Percentiles rank a stretch among this genome's conserved stretches.
Evolutionary conservation across 73 alveolate genomes (phyloP).

Genomic region (Breviolum minutum): DNA sequence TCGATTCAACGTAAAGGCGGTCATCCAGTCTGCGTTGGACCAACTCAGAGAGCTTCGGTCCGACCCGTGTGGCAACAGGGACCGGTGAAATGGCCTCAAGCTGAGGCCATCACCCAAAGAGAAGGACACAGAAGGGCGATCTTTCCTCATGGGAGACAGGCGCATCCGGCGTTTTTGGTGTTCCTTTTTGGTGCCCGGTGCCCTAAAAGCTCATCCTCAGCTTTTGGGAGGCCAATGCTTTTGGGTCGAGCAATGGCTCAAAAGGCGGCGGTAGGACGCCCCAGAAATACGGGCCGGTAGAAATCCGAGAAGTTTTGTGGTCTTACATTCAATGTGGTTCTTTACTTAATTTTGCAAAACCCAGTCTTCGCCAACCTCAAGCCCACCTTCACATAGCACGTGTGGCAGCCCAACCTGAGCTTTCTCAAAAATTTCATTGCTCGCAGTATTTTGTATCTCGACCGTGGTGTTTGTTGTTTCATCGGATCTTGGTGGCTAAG

Average conservation of each 20-base stretch:
- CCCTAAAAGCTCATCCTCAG: too few relatives aligned
- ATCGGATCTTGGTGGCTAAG: background rate
- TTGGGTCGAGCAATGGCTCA: constrained; percentile 29
- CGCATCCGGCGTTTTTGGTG: background rate
- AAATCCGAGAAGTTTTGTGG: too few relatives aligned
- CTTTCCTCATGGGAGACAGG: background rate
- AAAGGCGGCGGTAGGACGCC: background rate
- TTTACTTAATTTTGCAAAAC: background rate
- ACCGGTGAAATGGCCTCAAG: background rate
- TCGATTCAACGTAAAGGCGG: constrained; percentile 32
- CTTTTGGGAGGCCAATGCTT: constrained; percentile 41
- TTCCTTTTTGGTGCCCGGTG: background rate
- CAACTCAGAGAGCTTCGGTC: background rate
- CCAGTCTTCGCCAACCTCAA: constrained; percentile 72
- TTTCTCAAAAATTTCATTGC: background rate
- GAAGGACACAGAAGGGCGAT: constrained; percentile 29
- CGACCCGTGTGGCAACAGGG: background rate
- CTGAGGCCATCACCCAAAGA: constrained; percentile 54
- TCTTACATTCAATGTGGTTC: too few relatives aligned
- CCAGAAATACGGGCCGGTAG: background rate
- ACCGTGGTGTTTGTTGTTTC: too few relatives aligned
- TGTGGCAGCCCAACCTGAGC: background rate
- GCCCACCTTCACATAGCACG: constrained; percentile 83
- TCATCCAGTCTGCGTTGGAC: constrained; percentile 29
- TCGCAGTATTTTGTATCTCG: too few relatives aligned